phyloP scores from a whole-genome alignment of 352 stramenopile species.

The Phytopythium sindhum region DNA sequence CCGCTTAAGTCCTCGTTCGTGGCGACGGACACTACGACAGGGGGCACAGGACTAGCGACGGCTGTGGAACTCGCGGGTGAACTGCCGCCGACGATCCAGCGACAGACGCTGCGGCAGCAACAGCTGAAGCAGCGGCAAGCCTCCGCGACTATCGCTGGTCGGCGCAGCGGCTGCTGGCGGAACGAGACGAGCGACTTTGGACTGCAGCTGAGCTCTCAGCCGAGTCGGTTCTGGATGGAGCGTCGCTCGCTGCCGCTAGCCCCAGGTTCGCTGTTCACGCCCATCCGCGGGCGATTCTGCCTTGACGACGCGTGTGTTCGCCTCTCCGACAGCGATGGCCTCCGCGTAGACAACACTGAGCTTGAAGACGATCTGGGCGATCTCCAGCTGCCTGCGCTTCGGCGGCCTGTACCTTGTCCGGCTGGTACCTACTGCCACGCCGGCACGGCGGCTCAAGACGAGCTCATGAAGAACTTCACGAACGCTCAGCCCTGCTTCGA shows the following conservation, averaged over 20 bases:
- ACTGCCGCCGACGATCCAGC: slow-evolving; percentile 37
- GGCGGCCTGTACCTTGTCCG: slow-evolving; percentile 85
- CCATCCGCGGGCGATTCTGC: slow-evolving; percentile 92
- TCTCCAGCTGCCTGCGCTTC: slow-evolving; percentile 55
- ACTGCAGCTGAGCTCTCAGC: slow-evolving; percentile 83
- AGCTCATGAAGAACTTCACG: slow-evolving; percentile 87
- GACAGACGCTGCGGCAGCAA: slow-evolving; percentile 18
- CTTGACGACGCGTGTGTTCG: slow-evolving; percentile 90
- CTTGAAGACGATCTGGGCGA: slow-evolving; percentile 84
- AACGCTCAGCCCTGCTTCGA: slow-evolving; percentile 86
- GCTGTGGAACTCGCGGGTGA: slow-evolving; percentile 30
- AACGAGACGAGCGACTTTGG: slow-evolving; percentile 95
- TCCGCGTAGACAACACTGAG: slow-evolving; percentile 62
- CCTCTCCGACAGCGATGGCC: slow-evolving; percentile 79
- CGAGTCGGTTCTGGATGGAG: slow-evolving; percentile 93
- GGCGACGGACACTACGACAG: slow-evolving; percentile 10
- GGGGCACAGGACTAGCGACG: slow-evolving; percentile 37
- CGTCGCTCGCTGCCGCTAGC: slow-evolving; percentile 87
- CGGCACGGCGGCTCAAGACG: slow-evolving; percentile 74
- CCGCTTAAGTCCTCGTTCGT: slow-evolving; percentile 11
- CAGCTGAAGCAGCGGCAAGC: slow-evolving; percentile 1
- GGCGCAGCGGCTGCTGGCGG: slow-evolving; percentile 91
- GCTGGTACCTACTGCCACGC: slow-evolving; percentile 87
- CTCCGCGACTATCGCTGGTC: slow-evolving; percentile 48
- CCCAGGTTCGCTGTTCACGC: slow-evolving; percentile 54